A percentile compares a stretch with the other conserved stretches of the same genome.
Evolutionary conservation across 73 alveolate genomes (phyloP).

Genomic region (Durusdinium trenchii): DNA sequence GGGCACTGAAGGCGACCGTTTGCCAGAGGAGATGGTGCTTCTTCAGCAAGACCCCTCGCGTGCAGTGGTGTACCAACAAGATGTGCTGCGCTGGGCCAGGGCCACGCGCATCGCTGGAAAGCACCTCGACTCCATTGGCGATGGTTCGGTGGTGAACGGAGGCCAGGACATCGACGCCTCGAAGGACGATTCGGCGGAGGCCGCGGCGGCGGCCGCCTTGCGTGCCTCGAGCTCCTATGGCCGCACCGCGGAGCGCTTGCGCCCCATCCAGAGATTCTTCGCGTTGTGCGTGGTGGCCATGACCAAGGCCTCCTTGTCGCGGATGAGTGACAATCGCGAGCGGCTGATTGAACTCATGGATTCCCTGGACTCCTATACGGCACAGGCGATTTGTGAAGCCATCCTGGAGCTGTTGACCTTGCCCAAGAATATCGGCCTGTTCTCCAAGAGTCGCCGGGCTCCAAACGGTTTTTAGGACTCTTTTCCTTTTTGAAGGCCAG

Average conservation of each 20-base stretch:
- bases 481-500: neutral
- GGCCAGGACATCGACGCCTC: slow-evolving; percentile 84
- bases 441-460: slow-evolving; percentile 48
- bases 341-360: slow-evolving; percentile 82
- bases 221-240: slow-evolving; percentile 81
- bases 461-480: neutral
- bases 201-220: slow-evolving; percentile 69
- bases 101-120: slow-evolving; percentile 60
- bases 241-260: slow-evolving; percentile 48
- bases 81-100: slow-evolving; percentile 78
- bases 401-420: slow-evolving; percentile 65
- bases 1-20: slow-evolving; percentile 14
- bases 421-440: slow-evolving; percentile 80
- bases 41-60: slow-evolving; percentile 85
- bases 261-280: slow-evolving; percentile 81
- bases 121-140: slow-evolving; percentile 64
- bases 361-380: slow-evolving; percentile 77
- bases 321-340: slow-evolving; percentile 63
- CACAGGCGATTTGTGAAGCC: slow-evolving; percentile 87
- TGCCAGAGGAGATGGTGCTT: slow-evolving; percentile 69
- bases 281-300: slow-evolving; percentile 87
- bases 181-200: slow-evolving; percentile 76
- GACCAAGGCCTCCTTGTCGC: slow-evolving; percentile 78
- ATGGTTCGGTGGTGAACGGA: neutral
- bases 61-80: slow-evolving; percentile 63